These are phyloP conservation scores for Aspergillus leporis DNA, from an alignment of 495 filamentous ascomycete species.

Conservation along the genomic window DNA sequence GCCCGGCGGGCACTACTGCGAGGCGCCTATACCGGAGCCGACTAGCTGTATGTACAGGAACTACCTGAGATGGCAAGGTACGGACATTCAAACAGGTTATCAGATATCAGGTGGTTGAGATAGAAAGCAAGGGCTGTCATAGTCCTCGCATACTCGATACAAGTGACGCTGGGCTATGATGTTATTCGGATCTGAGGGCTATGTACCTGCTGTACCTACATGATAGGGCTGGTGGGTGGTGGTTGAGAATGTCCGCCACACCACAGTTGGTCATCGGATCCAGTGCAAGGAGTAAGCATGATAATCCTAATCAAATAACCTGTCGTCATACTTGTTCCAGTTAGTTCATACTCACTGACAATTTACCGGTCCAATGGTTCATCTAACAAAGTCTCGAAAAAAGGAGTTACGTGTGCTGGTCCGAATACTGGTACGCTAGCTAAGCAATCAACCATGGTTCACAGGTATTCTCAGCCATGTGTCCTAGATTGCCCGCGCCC, in stretches of 20 bases:
- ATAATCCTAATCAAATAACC: not conserved
- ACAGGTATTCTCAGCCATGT: slow-evolving; percentile 2
- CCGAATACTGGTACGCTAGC: slow-evolving; percentile 24
- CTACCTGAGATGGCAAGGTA: not conserved
- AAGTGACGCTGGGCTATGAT: not conserved
- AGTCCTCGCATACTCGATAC: slow-evolving; percentile 9
- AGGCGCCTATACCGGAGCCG: slow-evolving; percentile 12
- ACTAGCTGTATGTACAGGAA: slow-evolving; percentile 1
- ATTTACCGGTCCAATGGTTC: not conserved
- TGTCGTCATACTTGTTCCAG: not conserved
- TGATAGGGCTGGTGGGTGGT: slow-evolving; percentile 2
- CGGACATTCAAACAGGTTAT: not conserved
- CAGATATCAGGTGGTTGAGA: slow-evolving; percentile 5
- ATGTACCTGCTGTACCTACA: not conserved
- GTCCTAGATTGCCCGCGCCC: slow-evolving; percentile 1
- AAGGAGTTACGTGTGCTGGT: slow-evolving; percentile 3
- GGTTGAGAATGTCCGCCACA: not conserved
- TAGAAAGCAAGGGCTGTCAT: slow-evolving; percentile 4
- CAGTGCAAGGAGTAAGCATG: slow-evolving; percentile 7
- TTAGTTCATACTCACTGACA: not conserved
- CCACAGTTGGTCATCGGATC: slow-evolving; percentile 4
- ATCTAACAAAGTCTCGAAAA: not conserved
- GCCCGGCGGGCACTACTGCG: slow-evolving; percentile 26
- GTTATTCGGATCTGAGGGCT: not conserved
- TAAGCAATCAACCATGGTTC: slow-evolving; percentile 22